Conservation (phyloP, 2,329 filamentous ascomycete genomes). For the Bipolaris bicolor region DNA sequence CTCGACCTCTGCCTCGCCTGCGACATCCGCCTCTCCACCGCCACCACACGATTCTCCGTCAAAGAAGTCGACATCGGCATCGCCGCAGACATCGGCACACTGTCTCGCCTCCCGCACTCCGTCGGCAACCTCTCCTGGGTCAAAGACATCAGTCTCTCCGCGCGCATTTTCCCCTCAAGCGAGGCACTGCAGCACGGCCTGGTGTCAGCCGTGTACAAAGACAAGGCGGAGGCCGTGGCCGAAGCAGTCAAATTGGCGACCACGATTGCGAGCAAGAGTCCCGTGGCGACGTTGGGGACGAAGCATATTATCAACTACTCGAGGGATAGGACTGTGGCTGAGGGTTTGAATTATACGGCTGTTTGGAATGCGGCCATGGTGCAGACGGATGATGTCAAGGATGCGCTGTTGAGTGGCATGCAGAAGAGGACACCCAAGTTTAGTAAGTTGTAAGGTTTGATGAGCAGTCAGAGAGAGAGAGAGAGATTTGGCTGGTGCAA, state of each 20-base stretch:
- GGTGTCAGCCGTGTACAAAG: slow-evolving; percentile 68
- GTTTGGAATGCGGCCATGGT: slow-evolving; percentile 87
- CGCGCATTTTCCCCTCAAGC: slow-evolving; percentile 69
- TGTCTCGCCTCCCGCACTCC: slow-evolving; percentile 74
- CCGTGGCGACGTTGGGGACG: slow-evolving; percentile 84
- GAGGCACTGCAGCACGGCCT: slow-evolving; percentile 75
- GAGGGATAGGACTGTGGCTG: slow-evolving; percentile 76
- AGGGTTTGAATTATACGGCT: slow-evolving; percentile 81
- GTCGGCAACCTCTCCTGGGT: slow-evolving; percentile 76
- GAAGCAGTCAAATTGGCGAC: slow-evolving; percentile 68
- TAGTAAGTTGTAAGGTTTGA: slow-evolving; percentile 71
- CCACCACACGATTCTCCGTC: slow-evolving; percentile 68
- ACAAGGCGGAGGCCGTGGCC: slow-evolving; percentile 66
- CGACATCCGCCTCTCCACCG: slow-evolving; percentile 71
- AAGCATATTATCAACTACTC: slow-evolving; percentile 87
- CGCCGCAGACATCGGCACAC: slow-evolving; percentile 78
- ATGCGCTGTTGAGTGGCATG: slow-evolving; percentile 76
- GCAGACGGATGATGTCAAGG: slow-evolving; percentile 78
- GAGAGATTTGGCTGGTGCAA: not conserved
- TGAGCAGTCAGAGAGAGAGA: not conserved
- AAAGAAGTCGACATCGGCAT: slow-evolving; percentile 85
- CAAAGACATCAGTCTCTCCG: slow-evolving; percentile 77
- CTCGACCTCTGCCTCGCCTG: slow-evolving; percentile 66
- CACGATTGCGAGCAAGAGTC: slow-evolving; percentile 78
- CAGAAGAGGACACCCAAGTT: slow-evolving; percentile 82